Conservation (phyloP, 2,329 filamentous ascomycete species). For the Ophiostoma populinum region DNA sequence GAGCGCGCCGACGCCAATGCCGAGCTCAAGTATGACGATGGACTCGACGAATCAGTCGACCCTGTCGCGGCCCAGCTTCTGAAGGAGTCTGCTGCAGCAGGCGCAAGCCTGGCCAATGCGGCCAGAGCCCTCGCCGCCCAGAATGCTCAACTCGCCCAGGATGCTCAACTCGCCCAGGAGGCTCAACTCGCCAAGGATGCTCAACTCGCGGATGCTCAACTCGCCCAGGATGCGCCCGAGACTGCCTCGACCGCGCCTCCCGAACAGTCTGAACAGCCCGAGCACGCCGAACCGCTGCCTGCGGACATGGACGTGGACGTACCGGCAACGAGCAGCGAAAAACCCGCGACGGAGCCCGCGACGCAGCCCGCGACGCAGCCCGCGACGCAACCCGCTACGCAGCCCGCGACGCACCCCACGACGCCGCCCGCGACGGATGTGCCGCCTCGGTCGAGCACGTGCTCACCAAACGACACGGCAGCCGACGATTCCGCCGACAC, state of each 20-base stretch:
- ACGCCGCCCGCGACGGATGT: not conserved
- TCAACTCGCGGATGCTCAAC: no score
- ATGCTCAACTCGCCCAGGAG: no score
- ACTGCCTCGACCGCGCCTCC: no score
- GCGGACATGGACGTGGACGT: constrained; percentile 2
- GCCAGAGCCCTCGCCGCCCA: not conserved
- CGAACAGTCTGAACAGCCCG: not conserved
- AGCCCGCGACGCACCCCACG: not conserved
- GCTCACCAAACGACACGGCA: no score
- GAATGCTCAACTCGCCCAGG: no score
- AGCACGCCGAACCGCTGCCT: not conserved
- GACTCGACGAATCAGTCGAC: constrained; percentile 5
- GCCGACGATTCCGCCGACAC: no score
- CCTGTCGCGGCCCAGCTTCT: constrained; percentile 27
- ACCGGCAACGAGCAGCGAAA: no score
- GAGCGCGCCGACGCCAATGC: constrained; percentile 17
- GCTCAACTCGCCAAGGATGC: no score
- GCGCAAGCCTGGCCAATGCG: constrained; percentile 3
- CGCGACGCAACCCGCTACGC: not conserved
- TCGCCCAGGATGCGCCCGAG: no score
- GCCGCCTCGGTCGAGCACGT: not conserved
- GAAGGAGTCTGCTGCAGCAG: constrained; percentile 23
- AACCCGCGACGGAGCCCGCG: not conserved
- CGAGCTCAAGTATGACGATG: constrained; percentile 2
- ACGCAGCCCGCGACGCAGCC: not conserved